Evolutionary conservation across 768 basidiomycete species (phyloP), one percentile per base, ranked within the genome.

Genomic region (Tephrocybe sp.): DNA sequence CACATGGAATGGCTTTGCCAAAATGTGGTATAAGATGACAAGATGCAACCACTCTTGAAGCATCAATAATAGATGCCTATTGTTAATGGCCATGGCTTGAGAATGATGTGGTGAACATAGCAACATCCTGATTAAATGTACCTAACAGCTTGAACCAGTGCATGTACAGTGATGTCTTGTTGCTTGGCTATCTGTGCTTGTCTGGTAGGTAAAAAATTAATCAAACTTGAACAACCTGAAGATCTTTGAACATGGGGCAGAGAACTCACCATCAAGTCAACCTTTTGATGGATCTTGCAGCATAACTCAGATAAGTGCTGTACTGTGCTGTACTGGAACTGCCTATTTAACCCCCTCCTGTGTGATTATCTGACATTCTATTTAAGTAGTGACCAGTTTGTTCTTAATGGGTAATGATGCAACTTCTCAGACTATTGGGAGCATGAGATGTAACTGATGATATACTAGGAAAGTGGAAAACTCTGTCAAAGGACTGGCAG

Each of bases 11-110:
- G 3, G 49, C n/a, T 14, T 11, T 21, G 6, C 62, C 53, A 60
- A 53, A 64, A 8, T 51, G 41, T 0, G 67, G 68, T 9, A 66
- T 53, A 5, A 71, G 56, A 46, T 71, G 69, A 37, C 68, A 69
- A 11, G 62, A 61, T 12, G 62, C 56, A 3, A 62, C 17, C 21
- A 71, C 65, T 6, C 58, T 14, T 8, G 53, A 61, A 9, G 66
- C 26, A 0, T 60, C 58, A 15, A 70, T 62, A 10, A 71, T 55
- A 2, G 55, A 53, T 4, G 62, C 59, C 25, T 49, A 23, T 36
- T 42, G 57, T 14, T 34, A 39, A 39, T 56, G 48, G 10, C 51
- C 48, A 7, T 40, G 59, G 4, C 54, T 47, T 0, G 63, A 62
- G 1, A 51, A 48, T 5, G 50, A 54, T 17, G 59, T 52, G 11